These are phyloP conservation scores for Simplicillium aogashimaense DNA, from an alignment of 2,329 filamentous ascomycete species.

Conservation along the genomic window DNA sequence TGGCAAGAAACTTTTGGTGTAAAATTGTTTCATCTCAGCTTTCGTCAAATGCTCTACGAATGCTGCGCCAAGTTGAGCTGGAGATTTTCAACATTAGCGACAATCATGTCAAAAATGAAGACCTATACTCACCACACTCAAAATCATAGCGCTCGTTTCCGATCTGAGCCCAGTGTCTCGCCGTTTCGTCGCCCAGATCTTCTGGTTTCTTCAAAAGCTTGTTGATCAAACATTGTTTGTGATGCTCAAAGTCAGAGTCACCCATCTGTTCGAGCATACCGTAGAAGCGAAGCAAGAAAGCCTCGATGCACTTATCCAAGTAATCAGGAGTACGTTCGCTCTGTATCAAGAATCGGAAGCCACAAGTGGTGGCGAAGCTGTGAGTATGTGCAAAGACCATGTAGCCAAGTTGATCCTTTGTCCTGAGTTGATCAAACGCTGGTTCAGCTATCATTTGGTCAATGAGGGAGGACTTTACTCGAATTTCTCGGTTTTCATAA, in stretches of 20 bases:
- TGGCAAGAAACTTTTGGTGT: no score
- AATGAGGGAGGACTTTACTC: conserved; percentile 71
- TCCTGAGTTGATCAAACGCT: conserved; percentile 86
- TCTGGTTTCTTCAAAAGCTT: conserved; percentile 85
- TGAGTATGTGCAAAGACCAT: conserved; percentile 80
- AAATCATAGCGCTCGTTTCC: conserved; percentile 84
- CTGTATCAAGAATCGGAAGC: conserved; percentile 85
- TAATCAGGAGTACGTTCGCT: conserved; percentile 80
- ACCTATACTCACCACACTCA: conserved; percentile 54
- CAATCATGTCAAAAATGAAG: no score
- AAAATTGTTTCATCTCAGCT: no score
- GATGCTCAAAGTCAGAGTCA: conserved; percentile 74
- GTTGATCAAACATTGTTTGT: conserved; percentile 82
- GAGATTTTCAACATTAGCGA: no score
- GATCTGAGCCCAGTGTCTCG: conserved; percentile 77
- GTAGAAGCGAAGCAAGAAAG: conserved; percentile 63
- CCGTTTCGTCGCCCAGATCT: conserved; percentile 78
- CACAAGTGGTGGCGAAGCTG: conserved; percentile 63
- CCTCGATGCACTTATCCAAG: conserved; percentile 77
- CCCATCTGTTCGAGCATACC: conserved; percentile 64
- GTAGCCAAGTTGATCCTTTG: conserved; percentile 95
- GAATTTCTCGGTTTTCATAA: conserved; percentile 55
- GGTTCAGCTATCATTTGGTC: conserved; percentile 90
- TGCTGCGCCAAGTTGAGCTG: no score
- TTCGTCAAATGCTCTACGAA: no score